Evolutionary conservation across 495 filamentous ascomycete species (phyloP), one percentile per base, ranked within the genome.

Genomic region (Parachaetomium inaequale): DNA sequence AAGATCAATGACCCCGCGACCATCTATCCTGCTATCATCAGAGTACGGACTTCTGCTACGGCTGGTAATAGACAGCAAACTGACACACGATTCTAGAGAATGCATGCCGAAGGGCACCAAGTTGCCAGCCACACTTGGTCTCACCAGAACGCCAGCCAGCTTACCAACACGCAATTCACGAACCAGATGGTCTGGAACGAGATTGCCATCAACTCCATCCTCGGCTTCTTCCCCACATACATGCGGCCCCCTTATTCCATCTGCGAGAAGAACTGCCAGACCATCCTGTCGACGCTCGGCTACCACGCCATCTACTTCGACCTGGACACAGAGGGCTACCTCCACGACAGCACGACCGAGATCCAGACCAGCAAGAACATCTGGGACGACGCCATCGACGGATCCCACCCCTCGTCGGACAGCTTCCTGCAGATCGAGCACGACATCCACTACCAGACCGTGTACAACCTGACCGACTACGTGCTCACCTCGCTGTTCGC

Each of bases 121-220:
- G 78, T 96, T 57, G 91, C 87, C 31, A 88, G 85, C 66, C 91
- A 96, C 66, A 94, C 89, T 1, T 96, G 90, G 90, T 89, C 87
- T 42, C 91, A 96, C 66, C 86, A 75, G 81, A 91, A 79, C 74
- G 91, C 65, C 80, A 81, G 73, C 80, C 82, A 68, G 70, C 85
- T 70, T 76, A 82, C 54, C 62, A 82, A 55, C 68, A 68, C 31
- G 70, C 78, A 87, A 59, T 85, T 88, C 62, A 77, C 77, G 5
- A 80, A 86, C 19, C 87, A 94, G 66, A 87, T 96, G 71, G 69
- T 83, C 52, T 90, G 87, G 80, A 89, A 90, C 61, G 91, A 94
- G 72, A 89, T 88, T 59, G 91, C 90, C 0, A 66, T 94, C 21
- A 85, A 87, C 47, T 90, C 90, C 55, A 87, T 95, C 59, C 77